Base-by-base conservation (phyloP, 805 yeast genomes). In the Cyberlindnera americana region DNA sequence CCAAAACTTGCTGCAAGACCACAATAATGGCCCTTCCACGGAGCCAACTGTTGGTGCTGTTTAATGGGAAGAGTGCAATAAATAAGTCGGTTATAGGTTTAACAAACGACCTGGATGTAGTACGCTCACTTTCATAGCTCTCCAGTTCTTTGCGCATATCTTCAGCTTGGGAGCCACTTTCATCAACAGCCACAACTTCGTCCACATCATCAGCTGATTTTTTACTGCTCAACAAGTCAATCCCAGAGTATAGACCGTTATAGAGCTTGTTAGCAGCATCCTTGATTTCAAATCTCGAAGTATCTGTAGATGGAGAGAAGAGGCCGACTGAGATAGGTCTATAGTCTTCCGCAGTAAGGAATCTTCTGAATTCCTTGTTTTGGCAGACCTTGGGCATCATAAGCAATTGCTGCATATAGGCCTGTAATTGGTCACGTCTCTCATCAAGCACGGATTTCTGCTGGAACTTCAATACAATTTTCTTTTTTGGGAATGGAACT, bases 21-120 rank as follows among this genome's bases (percentile, higher is more conserved):
- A 88, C 78, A 27, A 89, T 71, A 8, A 88, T 68, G 0, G 96
- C 96, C 31, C 89, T 68, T 0, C 96, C 97, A 38, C 95, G 66
- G 2, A 90, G 61, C 95, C 96, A 87, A 33, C 78, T 77, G 33
- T 77, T 78, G 2, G 84, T 70, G 33, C 66, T 69, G 38, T 77
- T 75, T 17, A 86, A 60, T 22, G 84, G 78, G 60, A 90, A 90
- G 2, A 88, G 54, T 0, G 82, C 67, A 15, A 86, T 72, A 37
- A 89, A 71, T 10, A 87, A 56, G 47, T 88, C 95, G 48, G 91
- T 81, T 3, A 90, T 79, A 0, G 96, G 95, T 53, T 80, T 83
- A 12, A 88, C 82, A 60, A 86, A 86, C 0, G 83, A 69, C 57
- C 63, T 55, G n/a, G 53, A 49, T 2, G 49, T 49, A 12, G 12